Percentiles rank a stretch among this genome's conserved stretches.
Conservation (phyloP, 495 filamentous ascomycete genomes). For the Aspergillus cristatus region DNA sequence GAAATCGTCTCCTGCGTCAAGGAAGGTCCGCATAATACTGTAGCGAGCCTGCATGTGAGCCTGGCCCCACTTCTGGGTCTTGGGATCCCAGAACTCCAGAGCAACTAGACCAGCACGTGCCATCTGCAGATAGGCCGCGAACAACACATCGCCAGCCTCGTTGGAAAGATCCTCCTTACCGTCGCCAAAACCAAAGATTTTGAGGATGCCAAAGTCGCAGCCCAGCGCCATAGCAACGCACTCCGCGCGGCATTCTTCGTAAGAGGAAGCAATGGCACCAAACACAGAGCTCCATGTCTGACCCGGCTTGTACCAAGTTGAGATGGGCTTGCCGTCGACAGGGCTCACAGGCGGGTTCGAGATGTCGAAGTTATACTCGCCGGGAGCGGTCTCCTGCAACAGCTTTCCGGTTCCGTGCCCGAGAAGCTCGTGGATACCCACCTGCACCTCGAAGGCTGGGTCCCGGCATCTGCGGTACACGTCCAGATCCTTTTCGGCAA, state of each 20-base stretch:
- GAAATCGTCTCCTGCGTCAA: conserved; percentile 74
- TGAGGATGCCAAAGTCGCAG: conserved; percentile 79
- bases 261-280: conserved; percentile 72
- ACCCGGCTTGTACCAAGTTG: conserved; percentile 84
- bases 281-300: conserved; percentile 94
- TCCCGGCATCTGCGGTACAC: conserved; percentile 76
- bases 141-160: conserved; percentile 78
- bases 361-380: conserved; percentile 78
- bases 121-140: conserved; percentile 81
- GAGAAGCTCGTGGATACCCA: conserved; percentile 90
- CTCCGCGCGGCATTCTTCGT: conserved; percentile 79
- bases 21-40: conserved; percentile 79
- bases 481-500: conserved; percentile 60
- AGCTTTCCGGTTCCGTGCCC: conserved; percentile 95
- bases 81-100: conserved; percentile 82
- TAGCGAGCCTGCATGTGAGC: conserved; percentile 93
- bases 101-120: conserved; percentile 77
- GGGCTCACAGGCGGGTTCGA: conserved; percentile 73
- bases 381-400: conserved; percentile 75
- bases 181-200: conserved; percentile 87
- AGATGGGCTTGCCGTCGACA: conserved; percentile 63
- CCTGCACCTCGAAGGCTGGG: conserved; percentile 86
- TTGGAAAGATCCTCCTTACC: conserved; percentile 58
- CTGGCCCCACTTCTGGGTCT: conserved; percentile 86
- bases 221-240: conserved; percentile 88